Percentiles rank a stretch among this genome's conserved stretches.
Conservation (phyloP, 169 alveolate species). For the Cryptosporidium felis region DNA sequence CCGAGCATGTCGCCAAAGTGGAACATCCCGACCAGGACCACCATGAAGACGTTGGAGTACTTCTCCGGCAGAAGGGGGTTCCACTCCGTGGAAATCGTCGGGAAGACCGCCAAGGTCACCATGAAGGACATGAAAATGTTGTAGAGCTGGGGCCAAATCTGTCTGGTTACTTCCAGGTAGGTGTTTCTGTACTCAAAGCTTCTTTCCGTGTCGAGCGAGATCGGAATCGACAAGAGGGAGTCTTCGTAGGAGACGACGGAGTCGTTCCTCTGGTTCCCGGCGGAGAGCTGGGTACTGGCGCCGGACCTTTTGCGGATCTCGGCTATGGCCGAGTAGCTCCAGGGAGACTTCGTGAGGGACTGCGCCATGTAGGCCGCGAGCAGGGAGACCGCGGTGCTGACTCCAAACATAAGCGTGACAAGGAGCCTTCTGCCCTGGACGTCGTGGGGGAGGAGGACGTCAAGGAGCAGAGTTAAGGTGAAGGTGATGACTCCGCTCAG, state of each 20-base stretch:
- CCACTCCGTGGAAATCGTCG: constrained; percentile 61
- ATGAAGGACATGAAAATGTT: constrained; percentile 62
- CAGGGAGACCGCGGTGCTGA: constrained; percentile 32
- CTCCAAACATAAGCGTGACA: constrained; percentile 24
- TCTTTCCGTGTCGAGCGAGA: constrained; percentile 40
- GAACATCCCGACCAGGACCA: constrained; percentile 51
- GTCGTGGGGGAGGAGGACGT: constrained; percentile 25
- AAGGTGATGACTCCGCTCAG: constrained; percentile 53
- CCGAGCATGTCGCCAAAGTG: constrained; percentile 69
- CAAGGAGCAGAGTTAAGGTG: constrained; percentile 8
- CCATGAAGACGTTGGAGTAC: constrained; percentile 21
- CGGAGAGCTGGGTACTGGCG: neutral
- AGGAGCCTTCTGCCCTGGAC: constrained; percentile 23
- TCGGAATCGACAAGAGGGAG: constrained; percentile 28
- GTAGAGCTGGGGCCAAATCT: constrained; percentile 68
- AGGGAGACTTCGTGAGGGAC: constrained; percentile 36
- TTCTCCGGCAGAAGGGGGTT: constrained; percentile 19
- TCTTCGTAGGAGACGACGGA: constrained; percentile 41
- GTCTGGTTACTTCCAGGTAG: constrained; percentile 52
- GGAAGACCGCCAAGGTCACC: constrained; percentile 65
- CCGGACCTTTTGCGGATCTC: constrained; percentile 30
- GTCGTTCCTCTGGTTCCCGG: neutral
- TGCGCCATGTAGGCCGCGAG: constrained; percentile 66
- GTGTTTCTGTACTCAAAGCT: constrained; percentile 28
- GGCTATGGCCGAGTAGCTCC: constrained; percentile 68